These are phyloP conservation scores for Leccinum pseudoinsigne DNA, from an alignment of 1,284 basidiomycete species.

Conservation along the genomic window DNA sequence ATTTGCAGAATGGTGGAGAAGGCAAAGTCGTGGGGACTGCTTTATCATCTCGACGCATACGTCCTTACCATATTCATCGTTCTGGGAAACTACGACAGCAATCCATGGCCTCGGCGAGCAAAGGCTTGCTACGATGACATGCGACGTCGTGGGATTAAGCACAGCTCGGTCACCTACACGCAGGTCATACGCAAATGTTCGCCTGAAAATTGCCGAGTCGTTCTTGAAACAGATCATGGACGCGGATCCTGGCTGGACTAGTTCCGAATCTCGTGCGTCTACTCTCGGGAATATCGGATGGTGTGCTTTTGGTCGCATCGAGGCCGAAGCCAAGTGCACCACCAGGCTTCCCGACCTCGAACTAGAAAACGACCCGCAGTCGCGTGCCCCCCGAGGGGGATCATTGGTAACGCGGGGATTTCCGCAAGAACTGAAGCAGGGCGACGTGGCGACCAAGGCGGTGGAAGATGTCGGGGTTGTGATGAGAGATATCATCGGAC, in stretches of 20 bases:
- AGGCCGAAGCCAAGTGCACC: conserved; percentile 13
- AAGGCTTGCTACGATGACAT: conserved; percentile 78
- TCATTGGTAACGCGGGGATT: conserved; percentile 79
- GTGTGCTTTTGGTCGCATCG: conserved; percentile 32
- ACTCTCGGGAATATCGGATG: conserved; percentile 43
- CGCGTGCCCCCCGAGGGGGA: conserved; percentile 47
- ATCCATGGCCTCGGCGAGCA: conserved; percentile 51
- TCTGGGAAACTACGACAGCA: conserved; percentile 68
- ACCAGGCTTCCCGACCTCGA: conserved; percentile 47
- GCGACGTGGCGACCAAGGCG: conserved; percentile 80
- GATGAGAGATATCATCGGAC: conserved; percentile 35
- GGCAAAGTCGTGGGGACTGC: conserved; percentile 36
- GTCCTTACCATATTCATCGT: conserved; percentile 82
- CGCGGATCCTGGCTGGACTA: conserved; percentile 41
- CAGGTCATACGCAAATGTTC: conserved; percentile 61
- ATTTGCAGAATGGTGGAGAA: conserved; percentile 65
- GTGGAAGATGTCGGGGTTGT: conserved; percentile 76
- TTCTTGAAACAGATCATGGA: conserved; percentile 57
- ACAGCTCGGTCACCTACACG: conserved; percentile 71
- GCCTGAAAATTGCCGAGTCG: conserved; percentile 56
- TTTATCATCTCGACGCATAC: conserved; percentile 53
- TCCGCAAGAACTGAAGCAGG: conserved; percentile 65
- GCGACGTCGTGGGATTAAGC: conserved; percentile 63
- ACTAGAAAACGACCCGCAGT: conserved; percentile 40
- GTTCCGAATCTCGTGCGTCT: conserved; percentile 38